Evolutionary conservation across 768 basidiomycete species (phyloP), one percentile per base, ranked within the genome.

Genomic region (Russula vinacea): DNA sequence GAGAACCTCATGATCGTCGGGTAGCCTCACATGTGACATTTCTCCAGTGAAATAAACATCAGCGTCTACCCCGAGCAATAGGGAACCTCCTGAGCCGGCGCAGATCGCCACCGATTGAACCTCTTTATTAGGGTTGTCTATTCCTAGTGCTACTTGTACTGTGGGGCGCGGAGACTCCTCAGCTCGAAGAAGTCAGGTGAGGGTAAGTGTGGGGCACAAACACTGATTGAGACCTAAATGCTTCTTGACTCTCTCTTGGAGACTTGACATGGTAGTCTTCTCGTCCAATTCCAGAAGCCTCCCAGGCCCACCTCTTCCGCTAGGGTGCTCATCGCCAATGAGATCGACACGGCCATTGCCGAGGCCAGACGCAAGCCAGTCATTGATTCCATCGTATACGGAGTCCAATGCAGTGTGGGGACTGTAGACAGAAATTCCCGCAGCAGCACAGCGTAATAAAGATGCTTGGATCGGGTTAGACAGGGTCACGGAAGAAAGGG

Each of bases 31-130:
- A 75, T 96, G 94, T 22, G 82, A 74, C 90, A 95, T 91, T 77
- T 98, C 94, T 10, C 96, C 96, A 2, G 96, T 98, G 70, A 94
- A 80, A 74, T 90, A 93, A 29, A 94, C 83, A 74, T 97, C 94
- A 44, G 94, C 94, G 52, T 83, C 75, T 44, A 84, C 79, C 55
- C 84, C 87, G 22, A 79, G 74, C 54, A 98, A 81, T 73, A 95
- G 79, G 50, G 87, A 88, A 2, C 84, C 89, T 55, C 94, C 95
- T 33, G 89, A 88, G 40, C 96, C 96, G 40, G 94, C 94, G 74
- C 95, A 97, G 64, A 98, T 87, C 57, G 91, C 94, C 62, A 97
- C 82, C 33, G 85, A 89, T 70, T 67, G 74, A 69, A 80, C 74
- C 66, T 73, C 70, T 60, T 69, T 47, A 49, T 69, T 66, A 35